Evolutionary conservation across 345 rosid genomes (phyloP).

Genomic region (Combretum micranthum): DNA sequence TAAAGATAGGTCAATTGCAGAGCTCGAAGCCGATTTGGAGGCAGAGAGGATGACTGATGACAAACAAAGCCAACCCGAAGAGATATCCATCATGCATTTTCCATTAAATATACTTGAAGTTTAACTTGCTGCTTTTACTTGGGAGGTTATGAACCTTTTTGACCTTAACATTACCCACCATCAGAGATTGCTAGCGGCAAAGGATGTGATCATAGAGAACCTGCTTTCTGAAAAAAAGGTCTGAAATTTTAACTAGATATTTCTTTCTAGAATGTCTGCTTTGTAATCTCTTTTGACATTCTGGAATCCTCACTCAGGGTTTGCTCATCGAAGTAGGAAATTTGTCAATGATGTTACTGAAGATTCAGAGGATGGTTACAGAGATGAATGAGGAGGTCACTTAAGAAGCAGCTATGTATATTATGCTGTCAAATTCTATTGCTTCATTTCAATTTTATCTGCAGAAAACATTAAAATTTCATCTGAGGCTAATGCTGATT

Average conservation of each 20-base stretch:
- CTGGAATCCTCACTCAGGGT: conserved; percentile 26
- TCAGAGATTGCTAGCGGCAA: conserved; percentile 51
- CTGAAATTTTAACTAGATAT: conserved; percentile 7
- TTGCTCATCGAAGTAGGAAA: conserved; percentile 49
- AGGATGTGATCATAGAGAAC: conserved; percentile 54
- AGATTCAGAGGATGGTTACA: conserved; percentile 48
- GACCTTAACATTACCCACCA: conserved; percentile 61
- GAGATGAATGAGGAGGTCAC: conserved; percentile 65
- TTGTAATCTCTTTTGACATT: conserved; percentile 5
- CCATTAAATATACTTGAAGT: background rate
- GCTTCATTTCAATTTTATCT: background rate
- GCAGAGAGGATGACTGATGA: conserved; percentile 34
- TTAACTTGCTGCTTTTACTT: conserved; percentile 7
- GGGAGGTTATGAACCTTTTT: conserved; percentile 6
- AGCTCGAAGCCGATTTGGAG: conserved; percentile 50
- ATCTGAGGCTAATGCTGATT: too few relatives aligned
- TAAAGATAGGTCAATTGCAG: conserved; percentile 45
- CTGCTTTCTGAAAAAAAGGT: conserved; percentile 70
- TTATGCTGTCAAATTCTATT: conserved; percentile 2
- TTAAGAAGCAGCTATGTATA: conserved; percentile 10
- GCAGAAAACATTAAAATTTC: background rate
- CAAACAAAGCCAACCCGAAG: conserved; percentile 43
- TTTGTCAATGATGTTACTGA: conserved; percentile 42
- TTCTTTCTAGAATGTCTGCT: conserved; percentile 8
- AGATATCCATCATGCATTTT: conserved; percentile 44